Evolutionary conservation across 805 yeast genomes (phyloP), one percentile per base, ranked within the genome.

Genomic region (Metschnikowia proteae): DNA sequence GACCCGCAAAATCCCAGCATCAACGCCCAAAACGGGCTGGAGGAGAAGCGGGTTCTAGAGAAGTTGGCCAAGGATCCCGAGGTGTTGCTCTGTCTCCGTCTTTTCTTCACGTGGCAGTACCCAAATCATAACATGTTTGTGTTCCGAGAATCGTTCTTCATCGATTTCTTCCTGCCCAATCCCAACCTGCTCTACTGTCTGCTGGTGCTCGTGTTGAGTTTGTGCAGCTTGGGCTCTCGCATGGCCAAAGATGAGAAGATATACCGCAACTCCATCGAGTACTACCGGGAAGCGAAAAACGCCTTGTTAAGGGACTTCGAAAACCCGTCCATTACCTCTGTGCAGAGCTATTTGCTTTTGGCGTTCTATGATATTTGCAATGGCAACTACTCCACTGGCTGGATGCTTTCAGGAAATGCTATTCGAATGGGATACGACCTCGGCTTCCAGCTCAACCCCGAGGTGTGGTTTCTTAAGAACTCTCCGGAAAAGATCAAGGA

Each of bases 351-450:
- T 47, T 64, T 82, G n/a, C 65, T 82, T 23, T 62, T 82, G 11
- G 83, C 86, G 4, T 74, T 81, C 48, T 82, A 81, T 60, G 86
- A 82, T 58, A 74, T 82, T 34, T 82, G 84, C 48, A 76, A 75
- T 54, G 86, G 86, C 2, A 64, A 74, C 45, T 80, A 78, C 55
- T 75, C 81, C 26, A 70, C 78, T 41, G 83, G 84, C 5, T 82
- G 86, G 86, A 76, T 81, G 74, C 70, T 81, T 32, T 71, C 79
- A 3, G 88, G 87, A 3, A 71, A 75, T 45, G 86, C 84, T 6
- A 74, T 82, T 55, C 64, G 87, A 45, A 82, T 82, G 71, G 88
- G 88, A 1, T 79, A 75, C 54, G 84, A 82, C 59, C 66, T 82
- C 56, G 86, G 86, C 1, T 82, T 82, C 58, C 85, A 82, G 57